Evolutionary conservation across 2,329 filamentous ascomycete species (phyloP), one percentile per base, ranked within the genome.

Genomic region (Arthrinium puccinioides): DNA sequence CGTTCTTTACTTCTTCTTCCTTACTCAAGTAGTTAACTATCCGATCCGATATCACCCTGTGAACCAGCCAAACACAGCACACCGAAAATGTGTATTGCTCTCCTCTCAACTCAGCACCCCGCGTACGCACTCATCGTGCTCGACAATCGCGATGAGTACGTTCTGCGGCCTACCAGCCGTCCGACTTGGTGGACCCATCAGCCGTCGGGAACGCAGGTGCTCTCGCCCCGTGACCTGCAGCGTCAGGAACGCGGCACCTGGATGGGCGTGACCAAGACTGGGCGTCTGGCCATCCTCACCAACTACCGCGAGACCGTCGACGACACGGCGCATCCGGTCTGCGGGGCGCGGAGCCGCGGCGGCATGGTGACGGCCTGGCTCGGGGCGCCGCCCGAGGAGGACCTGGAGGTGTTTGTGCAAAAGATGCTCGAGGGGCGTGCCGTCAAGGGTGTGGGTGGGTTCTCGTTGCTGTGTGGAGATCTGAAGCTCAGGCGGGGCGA

Each of bases 51-150:
- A n/a, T n/a, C n/a, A n/a, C n/a, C n/a, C n/a, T n/a, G n/a, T n/a
- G n/a, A n/a, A n/a, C n/a, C n/a, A n/a, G n/a, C n/a, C n/a, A n/a
- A n/a, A n/a, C n/a, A n/a, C n/a, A n/a, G n/a, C n/a, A n/a, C n/a
- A n/a, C n/a, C n/a, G n/a, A n/a, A n/a, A 39, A 89, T 89, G 84
- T 89, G 85, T 56, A 88, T 89, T 62, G 80, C 79, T 33, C 67
- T 89, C 31, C 66, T 87, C 41, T 86, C 84, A 19, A 89, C 84
- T 14, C 72, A 81, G 31, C 84, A 89, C 54, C 84, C 85, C 9
- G 67, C 74, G 47, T 89, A 89, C 60, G 72, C 82, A 19, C 69
- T 89, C 42, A 83, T 90, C 49, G 63, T 86, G 42, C 67, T 88
- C 54, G 78, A 88, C 62, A 90, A 90, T 58, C 76, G 85, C 49